Percentiles rank a stretch among this genome's conserved stretches.
Conservation (phyloP, 495 filamentous ascomycete genomes). For the Trichoderma asperelloides region DNA sequence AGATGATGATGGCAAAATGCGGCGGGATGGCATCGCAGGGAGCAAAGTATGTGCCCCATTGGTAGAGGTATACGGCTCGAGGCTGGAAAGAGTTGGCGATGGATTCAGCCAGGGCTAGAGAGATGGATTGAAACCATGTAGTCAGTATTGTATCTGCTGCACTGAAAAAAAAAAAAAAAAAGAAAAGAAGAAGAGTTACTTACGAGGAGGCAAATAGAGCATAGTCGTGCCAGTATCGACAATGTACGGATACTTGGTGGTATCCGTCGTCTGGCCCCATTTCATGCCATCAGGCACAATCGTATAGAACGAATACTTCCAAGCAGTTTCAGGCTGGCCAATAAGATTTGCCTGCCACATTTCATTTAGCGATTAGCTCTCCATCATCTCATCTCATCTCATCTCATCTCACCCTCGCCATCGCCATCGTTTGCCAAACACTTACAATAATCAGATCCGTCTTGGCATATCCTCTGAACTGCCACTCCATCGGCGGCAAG, state of each 20-base stretch:
- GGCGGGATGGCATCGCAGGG: slow-evolving; percentile 48
- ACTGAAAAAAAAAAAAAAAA: too few relatives aligned
- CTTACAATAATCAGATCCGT: slow-evolving; percentile 34
- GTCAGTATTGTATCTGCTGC: background rate
- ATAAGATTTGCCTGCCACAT: slow-evolving; percentile 19
- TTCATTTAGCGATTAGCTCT: slow-evolving; percentile 10
- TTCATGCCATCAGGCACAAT: slow-evolving; percentile 31
- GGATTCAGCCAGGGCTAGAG: slow-evolving; percentile 32
- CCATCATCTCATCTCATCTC: background rate
- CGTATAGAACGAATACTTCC: slow-evolving; percentile 33
- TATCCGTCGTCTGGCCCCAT: slow-evolving; percentile 23
- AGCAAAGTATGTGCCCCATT: slow-evolving; percentile 42
- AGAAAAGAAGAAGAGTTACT: background rate
- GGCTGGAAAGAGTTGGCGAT: slow-evolving; percentile 48
- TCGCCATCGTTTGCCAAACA: background rate
- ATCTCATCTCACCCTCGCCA: too few relatives aligned
- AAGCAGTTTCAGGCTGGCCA: slow-evolving; percentile 17
- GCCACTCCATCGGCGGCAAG: slow-evolving; percentile 24
- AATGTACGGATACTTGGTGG: slow-evolving; percentile 32
- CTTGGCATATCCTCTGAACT: slow-evolving; percentile 20
- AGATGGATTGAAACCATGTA: background rate
- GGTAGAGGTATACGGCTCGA: slow-evolving; percentile 36
- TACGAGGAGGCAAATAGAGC: slow-evolving; percentile 32
- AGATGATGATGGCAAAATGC: slow-evolving; percentile 41
- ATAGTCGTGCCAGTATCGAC: slow-evolving; percentile 41